Conservation (phyloP, 768 basidiomycete genomes). For the Aureoboletus auriporus region DNA sequence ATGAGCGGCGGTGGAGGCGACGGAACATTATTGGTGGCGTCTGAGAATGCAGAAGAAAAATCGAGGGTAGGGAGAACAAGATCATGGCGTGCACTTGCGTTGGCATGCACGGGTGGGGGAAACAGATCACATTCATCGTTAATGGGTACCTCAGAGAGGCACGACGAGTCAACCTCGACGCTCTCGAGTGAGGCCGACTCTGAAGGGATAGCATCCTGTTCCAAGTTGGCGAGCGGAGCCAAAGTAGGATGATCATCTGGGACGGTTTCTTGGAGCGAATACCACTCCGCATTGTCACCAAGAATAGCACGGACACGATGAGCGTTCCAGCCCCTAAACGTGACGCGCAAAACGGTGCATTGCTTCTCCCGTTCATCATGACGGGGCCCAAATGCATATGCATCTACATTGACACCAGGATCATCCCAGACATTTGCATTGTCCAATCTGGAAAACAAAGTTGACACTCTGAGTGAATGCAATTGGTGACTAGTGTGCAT, state of each 20-base stretch:
- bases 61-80: conserved; percentile 78
- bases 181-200: conserved; percentile 3
- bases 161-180: conserved; percentile 5
- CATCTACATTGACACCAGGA: conserved; percentile 47
- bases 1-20: conserved; percentile 13
- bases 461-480: conserved; percentile 62
- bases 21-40: background rate
- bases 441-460: conserved; percentile 70
- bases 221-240: conserved; percentile 1
- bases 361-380: conserved; percentile 39
- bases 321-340: conserved; percentile 72
- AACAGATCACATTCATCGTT: conserved; percentile 7
- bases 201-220: background rate
- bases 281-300: conserved; percentile 77
- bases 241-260: conserved; percentile 8
- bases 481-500: conserved; percentile 50
- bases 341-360: conserved; percentile 63
- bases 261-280: conserved; percentile 57
- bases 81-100: conserved; percentile 57
- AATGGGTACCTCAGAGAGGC: conserved; percentile 4
- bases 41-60: conserved; percentile 50
- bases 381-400: conserved; percentile 54
- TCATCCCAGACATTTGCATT: conserved; percentile 58
- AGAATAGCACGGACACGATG: conserved; percentile 61
- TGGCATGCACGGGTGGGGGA: conserved; percentile 14